Evolutionary conservation across 2,329 filamentous ascomycete genomes (phyloP), one percentile per base, ranked within the genome.

Genomic region (Colletotrichum tamarilloi): DNA sequence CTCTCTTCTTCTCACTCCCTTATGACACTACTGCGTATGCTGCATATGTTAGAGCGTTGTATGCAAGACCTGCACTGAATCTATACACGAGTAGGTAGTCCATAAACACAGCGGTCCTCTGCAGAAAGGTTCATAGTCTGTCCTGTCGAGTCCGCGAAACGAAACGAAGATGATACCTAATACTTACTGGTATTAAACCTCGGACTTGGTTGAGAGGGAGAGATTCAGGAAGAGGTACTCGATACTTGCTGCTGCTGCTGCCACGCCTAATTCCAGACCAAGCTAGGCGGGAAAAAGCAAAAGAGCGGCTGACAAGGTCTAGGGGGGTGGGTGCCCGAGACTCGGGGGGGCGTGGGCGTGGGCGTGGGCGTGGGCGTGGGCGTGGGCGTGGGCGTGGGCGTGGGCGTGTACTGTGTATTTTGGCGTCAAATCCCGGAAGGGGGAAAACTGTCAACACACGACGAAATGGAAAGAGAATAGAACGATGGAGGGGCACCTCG

Each of bases 381-480:
- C 22, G 30, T 2, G 24, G 24, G 28, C 7, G 30, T 32, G 22
- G 22, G 22, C 22, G 22, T 24, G 22, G 22, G 2, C 22, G 30
- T 2, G 24, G 24, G 28, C 7, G 30, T 32, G 30, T 32, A 9
- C 32, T 35, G 38, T 42, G 53, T 55, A 42, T 22, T n/a, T 26
- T 53, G 19, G 53, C 24, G 26, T 32, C 70, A 69, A 60, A 69
- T 64, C 59, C 66, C 66, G 70, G 66, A 59, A 46, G n/a, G 59
- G 66, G 53, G 38, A 16, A 14, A 7, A 42, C 14, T 3, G 38
- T 42, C 14, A 55, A 49, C 66, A 49, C 66, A 73, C 59, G 55
- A 68, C 66, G 59, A 69, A 42, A 69, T 64, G 66, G 66, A 69
- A 56, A 56, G 59, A 72, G 53, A 56, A 72, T 62, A 72, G 59